Base-by-base conservation (phyloP, 2,329 filamentous ascomycete genomes). In the Arthrobotrys pseudoclavata region DNA sequence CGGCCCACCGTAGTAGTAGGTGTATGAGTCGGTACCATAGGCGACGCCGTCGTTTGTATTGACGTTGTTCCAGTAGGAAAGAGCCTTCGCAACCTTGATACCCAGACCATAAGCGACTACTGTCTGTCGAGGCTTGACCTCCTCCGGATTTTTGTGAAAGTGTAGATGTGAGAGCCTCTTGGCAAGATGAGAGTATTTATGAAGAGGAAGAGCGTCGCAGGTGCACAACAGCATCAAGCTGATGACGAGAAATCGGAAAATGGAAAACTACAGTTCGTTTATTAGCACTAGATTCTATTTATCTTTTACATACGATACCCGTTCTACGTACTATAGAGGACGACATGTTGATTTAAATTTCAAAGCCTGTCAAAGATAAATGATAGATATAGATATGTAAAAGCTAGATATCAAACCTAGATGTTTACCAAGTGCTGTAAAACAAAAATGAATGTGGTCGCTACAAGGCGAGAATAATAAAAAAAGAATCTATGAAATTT, bases 371-470 rank as follows among this genome's bases (percentile, higher is more conserved):
- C 26, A 22, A 47, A 52, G 29, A 12, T 24, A 31, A 22, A 50
- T 31, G 9, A 60, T 42, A 60, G 18, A n/a, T 42, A 22, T 60
- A 42, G n/a, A 24, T 42, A 60, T 40, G 15, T 34, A 37, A 9
- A 40, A 22, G 18, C 53, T 60, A 60, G 55, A 60, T 57, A 42
- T 72, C 62, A 75, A 63, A 62, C 34, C 31, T 55, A 62, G 50
- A 48, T 26, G 20, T 55, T 13, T 61, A 74, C 62, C 22, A 50
- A 76, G 5, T 69, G 40, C 13, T 64, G 40, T 29, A 66, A 34
- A 52, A 60, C 48, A 60, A 47, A 67, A 76, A 76, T 45, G 72
- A 76, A 48, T 70, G 72, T 76, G 72, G 72, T 70, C 66, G 72
- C 72, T 61, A 34, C 26, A 66, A 18, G 60, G 72, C 72, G 72